Evolutionary conservation across 306 rosid genomes (phyloP), one percentile per base, ranked within the genome.

Genomic region (Cyamopsis tetragonoloba): DNA sequence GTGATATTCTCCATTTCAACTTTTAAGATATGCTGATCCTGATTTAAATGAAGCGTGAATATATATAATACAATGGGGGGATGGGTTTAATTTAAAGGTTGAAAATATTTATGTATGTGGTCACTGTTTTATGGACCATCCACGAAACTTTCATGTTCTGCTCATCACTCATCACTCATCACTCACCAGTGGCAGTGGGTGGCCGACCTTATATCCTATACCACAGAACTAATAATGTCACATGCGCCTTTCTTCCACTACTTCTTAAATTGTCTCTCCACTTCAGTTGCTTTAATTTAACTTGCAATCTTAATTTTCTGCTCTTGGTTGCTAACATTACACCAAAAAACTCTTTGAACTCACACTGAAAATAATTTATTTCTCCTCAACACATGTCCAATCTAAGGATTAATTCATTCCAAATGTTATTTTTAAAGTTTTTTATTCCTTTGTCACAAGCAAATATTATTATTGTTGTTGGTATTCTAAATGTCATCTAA

Each of bases 201-300:
- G 77, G 58, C 66, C 51, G 66, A 73, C 43, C 74, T 62, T 9
- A 18, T 34, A 34, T 22, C 56, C 35, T 58, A 20, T 31, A 22
- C 58, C 72, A 51, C 72, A 61, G 24, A 19, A 42, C 23, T 5
- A 35, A 51, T 4, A 9, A 38, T 49, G 48, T 50, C 39, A 20
- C 12, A 41, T 66, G 47, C 39, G 14, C 17, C 4, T 7, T 1
- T 2, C 32, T 56, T 65, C 79, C 73, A 68, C 63, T 68, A 58
- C 18, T 37, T 65, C 44, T 42, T 12, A 42, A 47, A 49, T 43
- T 48, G 38, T 24, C 26, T n/a, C 43, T 27, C n/a, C 6, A 39
- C 19, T 64, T 10, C 22, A 27, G n/a, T n/a, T n/a, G n/a, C n/a
- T n/a, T n/a, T n/a, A n/a, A n/a, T n/a, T n/a, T n/a, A n/a, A n/a